A percentile compares a stretch with the other conserved stretches of the same genome.
These are phyloP conservation scores for Paracorniculantispora psalliotae DNA, from an alignment of 2,329 filamentous ascomycete species.

Conservation along the genomic window DNA sequence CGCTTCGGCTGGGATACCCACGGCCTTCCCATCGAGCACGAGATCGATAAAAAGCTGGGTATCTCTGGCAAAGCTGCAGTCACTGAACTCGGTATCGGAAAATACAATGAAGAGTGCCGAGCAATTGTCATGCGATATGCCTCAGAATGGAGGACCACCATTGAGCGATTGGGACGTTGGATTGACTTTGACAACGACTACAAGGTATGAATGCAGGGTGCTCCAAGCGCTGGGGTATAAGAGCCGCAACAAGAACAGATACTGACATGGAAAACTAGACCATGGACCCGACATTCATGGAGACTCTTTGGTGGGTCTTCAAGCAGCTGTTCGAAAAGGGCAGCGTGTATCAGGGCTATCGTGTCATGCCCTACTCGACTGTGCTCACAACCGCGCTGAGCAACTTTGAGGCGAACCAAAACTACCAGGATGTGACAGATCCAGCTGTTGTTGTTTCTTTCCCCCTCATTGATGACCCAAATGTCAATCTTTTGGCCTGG, in stretches of 20 bases:
- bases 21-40: conserved; percentile 90
- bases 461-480: conserved; percentile 71
- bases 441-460: conserved; percentile 87
- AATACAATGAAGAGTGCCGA: conserved; percentile 88
- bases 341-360: conserved; percentile 82
- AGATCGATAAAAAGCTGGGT: conserved; percentile 93
- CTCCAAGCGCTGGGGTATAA: too few species aligned
- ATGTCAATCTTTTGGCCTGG: conserved; percentile 76
- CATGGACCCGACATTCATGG: conserved; percentile 95
- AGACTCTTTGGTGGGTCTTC: conserved; percentile 95
- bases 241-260: not conserved
- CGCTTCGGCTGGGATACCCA: conserved; percentile 95
- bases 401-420: conserved; percentile 91
- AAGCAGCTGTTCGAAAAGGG: conserved; percentile 89
- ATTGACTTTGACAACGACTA: conserved; percentile 98
- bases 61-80: conserved; percentile 87
- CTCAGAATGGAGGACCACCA: conserved; percentile 78
- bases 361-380: conserved; percentile 93
- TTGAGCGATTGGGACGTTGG: conserved; percentile 88
- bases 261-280: conserved; percentile 46
- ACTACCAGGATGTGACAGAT: conserved; percentile 90
- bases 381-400: conserved; percentile 83
- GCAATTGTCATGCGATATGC: conserved; percentile 92
- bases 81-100: conserved; percentile 75
- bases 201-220: conserved; percentile 60